Conservation (phyloP, 1,139 yeast species). For the Saccharomycopsis crataegensis region DNA sequence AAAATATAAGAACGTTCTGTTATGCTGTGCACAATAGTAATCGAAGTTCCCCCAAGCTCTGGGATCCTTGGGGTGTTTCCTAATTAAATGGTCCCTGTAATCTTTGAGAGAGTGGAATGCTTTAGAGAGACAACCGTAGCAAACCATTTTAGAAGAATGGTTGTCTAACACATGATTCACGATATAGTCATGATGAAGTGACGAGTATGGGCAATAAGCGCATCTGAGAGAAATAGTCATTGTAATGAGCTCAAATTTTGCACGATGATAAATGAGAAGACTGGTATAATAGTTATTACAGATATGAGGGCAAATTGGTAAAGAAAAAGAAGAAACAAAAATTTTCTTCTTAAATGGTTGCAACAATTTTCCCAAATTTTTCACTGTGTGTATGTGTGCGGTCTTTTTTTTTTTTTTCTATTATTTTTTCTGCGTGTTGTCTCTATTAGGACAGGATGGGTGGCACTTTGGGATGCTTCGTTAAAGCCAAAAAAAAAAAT, state of each 20-base stretch:
- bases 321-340: neutral
- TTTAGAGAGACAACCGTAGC: slow-evolving; percentile 12
- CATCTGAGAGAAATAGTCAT: slow-evolving; percentile 2
- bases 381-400: too few species aligned
- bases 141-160: slow-evolving; percentile 5
- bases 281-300: neutral
- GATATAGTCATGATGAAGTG: slow-evolving; percentile 8
- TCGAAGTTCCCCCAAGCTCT: slow-evolving; percentile 15
- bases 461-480: neutral
- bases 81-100: slow-evolving; percentile 2
- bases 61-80: slow-evolving; percentile 8
- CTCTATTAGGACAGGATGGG: neutral
- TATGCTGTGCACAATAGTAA: neutral
- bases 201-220: slow-evolving; percentile 11
- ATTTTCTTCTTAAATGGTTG: neutral
- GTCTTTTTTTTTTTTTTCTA: too few species aligned
- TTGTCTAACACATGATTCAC: slow-evolving; percentile 2
- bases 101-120: slow-evolving; percentile 3
- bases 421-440: too few species aligned
- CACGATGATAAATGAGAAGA: neutral
- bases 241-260: neutral
- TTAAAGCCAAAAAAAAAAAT: neutral
- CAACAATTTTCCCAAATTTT: neutral
- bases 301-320: neutral
- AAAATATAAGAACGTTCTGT: slow-evolving; percentile 11